These are phyloP conservation scores for Chimonanthus salicifolius DNA, from an alignment of 164 flowering plant species.

Conservation along the genomic window DNA sequence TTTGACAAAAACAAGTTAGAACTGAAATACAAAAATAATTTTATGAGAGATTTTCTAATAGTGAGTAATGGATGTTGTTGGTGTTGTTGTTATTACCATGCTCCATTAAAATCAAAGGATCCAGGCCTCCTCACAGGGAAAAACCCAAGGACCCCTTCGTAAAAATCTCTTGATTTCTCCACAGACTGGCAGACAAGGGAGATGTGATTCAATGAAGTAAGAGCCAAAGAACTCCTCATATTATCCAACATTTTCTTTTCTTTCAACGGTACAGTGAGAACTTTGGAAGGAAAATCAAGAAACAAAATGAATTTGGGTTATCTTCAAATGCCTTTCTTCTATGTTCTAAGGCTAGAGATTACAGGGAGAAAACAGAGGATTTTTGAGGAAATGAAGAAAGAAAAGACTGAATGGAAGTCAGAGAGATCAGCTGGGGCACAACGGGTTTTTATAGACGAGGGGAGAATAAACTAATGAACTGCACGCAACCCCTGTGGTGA, in stretches of 20 bases:
- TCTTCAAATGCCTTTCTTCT: neutral
- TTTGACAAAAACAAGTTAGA: neutral
- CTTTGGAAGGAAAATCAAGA: neutral
- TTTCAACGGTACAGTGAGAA: neutral
- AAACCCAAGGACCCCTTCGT: conserved; percentile 64
- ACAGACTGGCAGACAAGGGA: conserved; percentile 62
- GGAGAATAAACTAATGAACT: neutral
- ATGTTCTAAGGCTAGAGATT: neutral
- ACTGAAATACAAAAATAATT: neutral
- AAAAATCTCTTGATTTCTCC: conserved; percentile 55
- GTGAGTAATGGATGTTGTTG: neutral
- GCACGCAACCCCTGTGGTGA: neutral
- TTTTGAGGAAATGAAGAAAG: neutral
- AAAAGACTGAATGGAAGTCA: neutral
- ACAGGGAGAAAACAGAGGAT: neutral
- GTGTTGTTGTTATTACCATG: conserved; percentile 26
- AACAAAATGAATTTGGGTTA: neutral
- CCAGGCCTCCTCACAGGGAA: conserved; percentile 68
- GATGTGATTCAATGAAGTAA: conserved; percentile 72
- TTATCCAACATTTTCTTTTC: conserved; percentile 25
- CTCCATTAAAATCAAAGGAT: conserved; percentile 77
- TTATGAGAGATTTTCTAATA: neutral
- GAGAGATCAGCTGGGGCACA: neutral
- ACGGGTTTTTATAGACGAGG: neutral
- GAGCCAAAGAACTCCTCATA: conserved; percentile 38